Conservation (phyloP, 1,284 basidiomycete species). For the Trametes hirsuta region DNA sequence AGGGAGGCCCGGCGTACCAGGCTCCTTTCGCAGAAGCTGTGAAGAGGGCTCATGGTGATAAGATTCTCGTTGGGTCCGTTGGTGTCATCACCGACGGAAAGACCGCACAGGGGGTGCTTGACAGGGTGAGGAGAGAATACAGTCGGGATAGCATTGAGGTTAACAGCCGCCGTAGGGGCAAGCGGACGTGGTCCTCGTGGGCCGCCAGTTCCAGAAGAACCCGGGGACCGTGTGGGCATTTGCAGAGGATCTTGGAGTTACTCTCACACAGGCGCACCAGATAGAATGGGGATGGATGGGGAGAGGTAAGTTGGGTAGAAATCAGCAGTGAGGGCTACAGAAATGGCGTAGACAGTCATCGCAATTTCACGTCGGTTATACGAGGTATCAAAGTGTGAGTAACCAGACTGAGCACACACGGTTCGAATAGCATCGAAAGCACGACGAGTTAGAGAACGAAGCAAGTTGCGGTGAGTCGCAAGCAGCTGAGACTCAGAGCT, state of each 20-base stretch:
- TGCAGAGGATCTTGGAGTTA: conserved; percentile 54
- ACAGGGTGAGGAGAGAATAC: conserved; percentile 31
- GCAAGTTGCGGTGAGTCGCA: no score
- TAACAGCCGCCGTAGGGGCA: conserved; percentile 33
- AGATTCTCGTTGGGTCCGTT: conserved; percentile 58
- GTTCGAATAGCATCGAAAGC: no score
- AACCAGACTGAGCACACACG: no score
- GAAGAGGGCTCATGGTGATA: conserved; percentile 45
- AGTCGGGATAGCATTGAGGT: background rate
- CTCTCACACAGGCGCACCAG: conserved; percentile 48
- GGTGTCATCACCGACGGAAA: conserved; percentile 61
- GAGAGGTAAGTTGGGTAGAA: no score
- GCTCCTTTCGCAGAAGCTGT: conserved; percentile 54
- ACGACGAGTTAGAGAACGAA: no score
- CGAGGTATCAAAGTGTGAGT: no score
- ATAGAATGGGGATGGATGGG: conserved; percentile 51
- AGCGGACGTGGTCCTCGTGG: conserved; percentile 51
- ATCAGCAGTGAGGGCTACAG: no score
- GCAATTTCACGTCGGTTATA: no score
- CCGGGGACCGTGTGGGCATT: conserved; percentile 54
- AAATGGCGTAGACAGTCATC: no score
- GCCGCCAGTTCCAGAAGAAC: conserved; percentile 61
- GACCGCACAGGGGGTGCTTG: conserved; percentile 66
- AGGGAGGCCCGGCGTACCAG: conserved; percentile 45
- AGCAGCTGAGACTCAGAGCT: no score